Evolutionary conservation across 768 basidiomycete genomes (phyloP), one percentile per base, ranked within the genome.

Genomic region (Podaxis sp.): DNA sequence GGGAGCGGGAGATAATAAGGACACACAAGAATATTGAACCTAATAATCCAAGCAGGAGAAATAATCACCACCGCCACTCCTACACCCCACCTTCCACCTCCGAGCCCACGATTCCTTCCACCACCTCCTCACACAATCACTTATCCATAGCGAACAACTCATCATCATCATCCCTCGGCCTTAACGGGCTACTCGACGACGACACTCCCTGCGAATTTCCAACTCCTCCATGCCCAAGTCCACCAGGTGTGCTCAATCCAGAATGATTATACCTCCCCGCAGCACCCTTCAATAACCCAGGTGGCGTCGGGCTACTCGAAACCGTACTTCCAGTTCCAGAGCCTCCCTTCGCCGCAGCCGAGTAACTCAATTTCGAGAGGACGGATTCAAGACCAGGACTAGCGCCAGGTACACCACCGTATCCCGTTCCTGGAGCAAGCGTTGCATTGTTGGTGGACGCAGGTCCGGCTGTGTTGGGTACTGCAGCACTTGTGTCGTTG

Each of bases 81-180:
- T 19, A 19, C 55, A 33, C 19, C 38, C 27, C 27, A 29, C 41
- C 36, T 19, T 43, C 24, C 24, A 22, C 43, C 37, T 19, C 17
- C 51, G 33, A 9, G 37, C 63, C 8, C n/a, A 19, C 15, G 15
- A 46, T 9, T 17, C 38, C 38, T 43, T 17, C 17, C 38, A 17
- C n/a, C 7, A 8, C 13, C 38, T 43, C 37, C 12, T 24, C 47
- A 51, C 46, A 9, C 33, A 17, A 59, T 67, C 66, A 73, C 61
- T 70, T 67, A 65, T 91, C 89, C 85, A 91, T 86, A 68, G 78
- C 79, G 71, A 92, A 92, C 70, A 91, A 72, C 56, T 82, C 77
- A 64, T 80, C 82, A 68, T 88, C 89, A 70, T 89, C 88, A 64
- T 89, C 84, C 37, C 77, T 74, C 57, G 88, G 88, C 69, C 88